phyloP scores from a whole-genome alignment of 2,329 filamentous ascomycete genomes.

The Trichoderma harzianum region DNA sequence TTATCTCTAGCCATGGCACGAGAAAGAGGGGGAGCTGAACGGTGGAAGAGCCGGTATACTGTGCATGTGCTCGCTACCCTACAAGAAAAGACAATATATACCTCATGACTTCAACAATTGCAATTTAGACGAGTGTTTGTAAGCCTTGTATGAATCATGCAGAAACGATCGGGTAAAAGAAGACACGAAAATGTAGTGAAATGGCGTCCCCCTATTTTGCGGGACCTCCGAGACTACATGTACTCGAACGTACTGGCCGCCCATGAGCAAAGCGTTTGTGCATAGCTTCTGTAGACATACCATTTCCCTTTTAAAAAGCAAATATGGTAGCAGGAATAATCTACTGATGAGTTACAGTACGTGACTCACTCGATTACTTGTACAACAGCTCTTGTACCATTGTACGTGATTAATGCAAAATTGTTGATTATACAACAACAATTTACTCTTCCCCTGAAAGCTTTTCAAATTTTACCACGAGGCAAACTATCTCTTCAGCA shows the following conservation, averaged over 20 bases:
- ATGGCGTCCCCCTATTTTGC: neutral
- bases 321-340: neutral
- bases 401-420: neutral
- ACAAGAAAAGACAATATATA: neutral
- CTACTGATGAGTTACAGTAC: neutral
- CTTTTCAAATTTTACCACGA: fast-evolving
- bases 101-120: neutral
- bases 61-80: neutral
- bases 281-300: fast-evolving
- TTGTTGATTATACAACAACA: neutral
- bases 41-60: neutral
- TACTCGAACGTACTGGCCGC: neutral
- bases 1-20: neutral
- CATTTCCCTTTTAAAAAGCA: neutral
- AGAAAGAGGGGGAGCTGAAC: neutral
- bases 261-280: neutral
- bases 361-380: neutral
- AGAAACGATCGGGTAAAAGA: neutral
- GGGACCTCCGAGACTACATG: neutral
- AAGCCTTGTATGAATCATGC: neutral
- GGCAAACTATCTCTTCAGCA: neutral
- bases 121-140: neutral
- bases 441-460: neutral
- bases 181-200: neutral
- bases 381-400: neutral